Percentiles rank a stretch among this genome's conserved stretches.
Evolutionary conservation across 2,329 filamentous ascomycete genomes (phyloP).

Genomic region (Ustulina deusta): DNA sequence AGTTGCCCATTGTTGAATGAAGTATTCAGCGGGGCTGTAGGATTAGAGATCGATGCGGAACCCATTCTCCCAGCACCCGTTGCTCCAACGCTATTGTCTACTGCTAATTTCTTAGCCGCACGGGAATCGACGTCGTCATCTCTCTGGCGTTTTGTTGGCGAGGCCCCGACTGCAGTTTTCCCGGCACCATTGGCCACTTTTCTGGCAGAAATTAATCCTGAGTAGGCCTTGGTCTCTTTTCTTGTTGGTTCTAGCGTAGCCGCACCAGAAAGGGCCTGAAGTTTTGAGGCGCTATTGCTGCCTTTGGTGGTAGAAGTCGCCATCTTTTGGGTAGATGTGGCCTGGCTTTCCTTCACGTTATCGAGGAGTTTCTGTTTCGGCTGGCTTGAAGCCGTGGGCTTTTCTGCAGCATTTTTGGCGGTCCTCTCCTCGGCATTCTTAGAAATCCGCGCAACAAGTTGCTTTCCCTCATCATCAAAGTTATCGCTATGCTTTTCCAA

Average conservation of each 20-base stretch:
- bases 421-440: conserved; percentile 41
- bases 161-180: conserved; percentile 36
- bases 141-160: conserved; percentile 53
- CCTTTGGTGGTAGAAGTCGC: conserved; percentile 25
- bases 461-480: conserved; percentile 45
- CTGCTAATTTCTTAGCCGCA: conserved; percentile 55
- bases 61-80: conserved; percentile 52
- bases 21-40: conserved; percentile 17
- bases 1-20: conserved; percentile 34
- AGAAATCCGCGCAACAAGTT: conserved; percentile 42
- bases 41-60: conserved; percentile 34
- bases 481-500: conserved; percentile 35
- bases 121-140: conserved; percentile 56
- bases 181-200: conserved; percentile 41
- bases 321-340: conserved; percentile 35
- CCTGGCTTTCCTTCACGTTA: conserved; percentile 41
- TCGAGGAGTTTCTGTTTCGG: conserved; percentile 30
- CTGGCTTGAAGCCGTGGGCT: conserved; percentile 22
- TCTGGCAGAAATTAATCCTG: conserved; percentile 47
- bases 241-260: conserved; percentile 28
- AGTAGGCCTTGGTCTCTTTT: conserved; percentile 45
- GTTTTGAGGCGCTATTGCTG: conserved; percentile 12
- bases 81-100: conserved; percentile 47
- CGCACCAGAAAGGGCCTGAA: conserved; percentile 2
- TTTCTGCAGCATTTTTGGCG: conserved; percentile 31